A percentile compares a stretch with the other conserved stretches of the same genome.
Conservation (phyloP, 1,284 basidiomycete species). For the Cystobasidium slooffiae region DNA sequence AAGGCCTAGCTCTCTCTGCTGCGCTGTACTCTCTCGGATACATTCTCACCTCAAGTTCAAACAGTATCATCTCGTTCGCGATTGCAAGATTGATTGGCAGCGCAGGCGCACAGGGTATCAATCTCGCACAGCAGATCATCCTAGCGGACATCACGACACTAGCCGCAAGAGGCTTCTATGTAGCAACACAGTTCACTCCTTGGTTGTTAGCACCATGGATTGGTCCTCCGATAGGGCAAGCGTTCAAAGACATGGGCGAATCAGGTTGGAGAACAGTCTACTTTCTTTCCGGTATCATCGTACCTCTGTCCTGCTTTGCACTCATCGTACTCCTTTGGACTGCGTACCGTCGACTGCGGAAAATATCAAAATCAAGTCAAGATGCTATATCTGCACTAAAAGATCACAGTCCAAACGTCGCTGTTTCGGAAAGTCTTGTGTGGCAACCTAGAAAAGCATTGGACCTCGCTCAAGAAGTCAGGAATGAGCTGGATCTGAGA, state of each 20-base stretch:
- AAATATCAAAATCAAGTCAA: conserved; percentile 6
- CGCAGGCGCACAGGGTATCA: conserved; percentile 53
- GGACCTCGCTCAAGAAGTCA: conserved; percentile 36
- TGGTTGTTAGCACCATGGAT: conserved; percentile 54
- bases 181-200: conserved; percentile 53
- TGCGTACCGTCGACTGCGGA: conserved; percentile 12
- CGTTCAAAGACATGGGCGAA: conserved; percentile 51
- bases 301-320: conserved; percentile 50
- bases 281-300: conserved; percentile 51
- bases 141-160: conserved; percentile 55
- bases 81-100: conserved; percentile 50
- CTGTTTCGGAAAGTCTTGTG: conserved; percentile 16
- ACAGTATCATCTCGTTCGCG: conserved; percentile 48
- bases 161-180: conserved; percentile 52
- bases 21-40: conserved; percentile 50
- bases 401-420: conserved; percentile 5
- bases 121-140: conserved; percentile 54
- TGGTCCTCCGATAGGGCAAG: conserved; percentile 51
- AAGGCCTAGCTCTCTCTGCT: conserved; percentile 53
- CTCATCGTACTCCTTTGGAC: conserved; percentile 33
- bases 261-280: conserved; percentile 53
- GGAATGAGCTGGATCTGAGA: conserved; percentile 50
- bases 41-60: conserved; percentile 38
- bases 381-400: conserved; percentile 29
- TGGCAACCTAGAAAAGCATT: conserved; percentile 29